These are phyloP conservation scores for Saccharomycodes ludwigii DNA, from an alignment of 805 yeast genomes.

Conservation along the genomic window DNA sequence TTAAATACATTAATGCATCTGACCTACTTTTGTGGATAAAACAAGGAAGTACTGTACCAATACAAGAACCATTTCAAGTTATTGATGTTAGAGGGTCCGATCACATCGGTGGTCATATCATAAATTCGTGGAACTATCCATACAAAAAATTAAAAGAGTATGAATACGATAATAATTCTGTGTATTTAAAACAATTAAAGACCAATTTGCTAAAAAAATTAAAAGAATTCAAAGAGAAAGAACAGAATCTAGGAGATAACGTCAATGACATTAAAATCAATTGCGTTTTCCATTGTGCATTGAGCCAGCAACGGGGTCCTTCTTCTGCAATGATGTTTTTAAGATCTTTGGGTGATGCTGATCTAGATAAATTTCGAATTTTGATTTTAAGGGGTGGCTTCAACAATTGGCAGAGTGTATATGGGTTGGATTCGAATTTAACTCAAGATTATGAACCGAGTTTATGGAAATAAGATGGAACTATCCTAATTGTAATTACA, in stretches of 20 bases:
- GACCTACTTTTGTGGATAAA: conserved; percentile 17
- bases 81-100: conserved; percentile 85
- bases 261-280: conserved; percentile 29
- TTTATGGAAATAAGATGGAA: conserved; percentile 31
- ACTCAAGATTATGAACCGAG: conserved; percentile 49
- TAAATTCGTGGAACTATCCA: conserved; percentile 16
- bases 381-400: conserved; percentile 81
- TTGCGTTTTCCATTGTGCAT: conserved; percentile 76
- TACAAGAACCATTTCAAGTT: conserved; percentile 25
- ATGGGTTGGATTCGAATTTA: conserved; percentile 51
- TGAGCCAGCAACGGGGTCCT: conserved; percentile 89
- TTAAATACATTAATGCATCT: conserved; percentile 16
- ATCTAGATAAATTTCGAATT: conserved; percentile 31
- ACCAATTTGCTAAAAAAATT: conserved; percentile 28
- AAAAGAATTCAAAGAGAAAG: conserved; percentile 17
- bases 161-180: conserved; percentile 46
- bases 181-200: conserved; percentile 41
- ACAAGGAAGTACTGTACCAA: conserved; percentile 10
- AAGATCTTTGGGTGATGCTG: conserved; percentile 17
- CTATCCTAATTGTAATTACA: no score
- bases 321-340: conserved; percentile 57
- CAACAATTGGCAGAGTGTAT: conserved; percentile 64
- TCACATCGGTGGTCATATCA: conserved; percentile 47
- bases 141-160: conserved; percentile 27
- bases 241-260: conserved; percentile 10